phyloP scores from a whole-genome alignment of 768 basidiomycete species.

The Rhodotorula toruloides region DNA sequence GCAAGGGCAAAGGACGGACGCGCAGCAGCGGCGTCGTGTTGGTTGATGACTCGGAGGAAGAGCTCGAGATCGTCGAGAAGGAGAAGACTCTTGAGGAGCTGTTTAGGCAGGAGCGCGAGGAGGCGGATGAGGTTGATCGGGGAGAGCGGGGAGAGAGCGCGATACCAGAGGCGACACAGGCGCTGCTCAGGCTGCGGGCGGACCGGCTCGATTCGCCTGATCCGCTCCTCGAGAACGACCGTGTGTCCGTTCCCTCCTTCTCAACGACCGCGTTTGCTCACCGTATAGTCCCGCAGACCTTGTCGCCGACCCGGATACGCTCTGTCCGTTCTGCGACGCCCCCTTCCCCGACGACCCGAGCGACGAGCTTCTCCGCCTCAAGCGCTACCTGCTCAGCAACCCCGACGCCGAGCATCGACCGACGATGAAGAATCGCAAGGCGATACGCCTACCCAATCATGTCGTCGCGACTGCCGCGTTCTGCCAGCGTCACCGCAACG shows the following conservation, averaged over 20 bases:
- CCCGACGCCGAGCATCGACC: constrained; percentile 8
- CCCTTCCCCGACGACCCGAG: constrained; percentile 24
- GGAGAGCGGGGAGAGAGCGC: too few species aligned
- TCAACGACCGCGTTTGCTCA: background rate
- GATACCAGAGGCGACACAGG: too few species aligned
- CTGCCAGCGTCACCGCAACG: constrained; percentile 37
- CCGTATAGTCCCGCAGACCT: background rate
- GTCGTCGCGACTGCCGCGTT: constrained; percentile 14
- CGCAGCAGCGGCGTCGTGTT: too few species aligned
- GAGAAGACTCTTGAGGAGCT: too few species aligned
- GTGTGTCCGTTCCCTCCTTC: background rate
- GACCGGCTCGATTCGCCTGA: background rate
- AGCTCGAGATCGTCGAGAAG: background rate
- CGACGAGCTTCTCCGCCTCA: constrained; percentile 16
- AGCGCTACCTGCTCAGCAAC: constrained; percentile 17
- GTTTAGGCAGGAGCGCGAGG: too few species aligned
- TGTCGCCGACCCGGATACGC: constrained; percentile 13
- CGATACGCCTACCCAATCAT: constrained; percentile 23
- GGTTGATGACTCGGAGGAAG: background rate
- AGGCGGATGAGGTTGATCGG: too few species aligned
- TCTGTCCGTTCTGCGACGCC: constrained; percentile 41
- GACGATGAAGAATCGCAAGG: constrained; percentile 21
- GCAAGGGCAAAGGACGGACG: background rate
- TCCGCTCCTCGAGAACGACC: background rate
- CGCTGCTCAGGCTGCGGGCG: background rate